phyloP scores from a whole-genome alignment of 1,139 yeast species.

The Pichia sp. region DNA sequence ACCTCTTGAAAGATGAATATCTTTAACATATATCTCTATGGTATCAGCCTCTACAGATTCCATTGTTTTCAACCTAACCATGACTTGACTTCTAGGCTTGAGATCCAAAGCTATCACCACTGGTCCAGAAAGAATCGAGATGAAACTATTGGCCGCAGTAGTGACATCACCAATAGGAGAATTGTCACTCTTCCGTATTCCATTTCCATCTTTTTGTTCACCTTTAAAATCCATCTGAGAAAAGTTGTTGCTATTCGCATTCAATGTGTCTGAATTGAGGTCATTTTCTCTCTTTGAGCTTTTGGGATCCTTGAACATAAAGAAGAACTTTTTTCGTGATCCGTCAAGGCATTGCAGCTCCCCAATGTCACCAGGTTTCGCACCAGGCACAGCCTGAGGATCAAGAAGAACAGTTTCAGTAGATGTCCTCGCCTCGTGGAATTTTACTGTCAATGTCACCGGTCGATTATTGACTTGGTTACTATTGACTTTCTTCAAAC shows the following conservation, averaged over 20 bases:
- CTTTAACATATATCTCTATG: slow-evolving; percentile 76
- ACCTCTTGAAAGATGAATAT: slow-evolving; percentile 76
- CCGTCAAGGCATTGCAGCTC: slow-evolving; percentile 45
- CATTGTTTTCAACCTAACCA: slow-evolving; percentile 46
- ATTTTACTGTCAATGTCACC: slow-evolving; percentile 52
- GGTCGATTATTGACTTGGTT: slow-evolving; percentile 24
- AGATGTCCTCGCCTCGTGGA: slow-evolving; percentile 63
- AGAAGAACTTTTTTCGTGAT: slow-evolving; percentile 32
- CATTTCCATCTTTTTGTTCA: slow-evolving; percentile 1
- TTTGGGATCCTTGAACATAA: slow-evolving; percentile 31
- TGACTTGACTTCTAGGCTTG: slow-evolving; percentile 56
- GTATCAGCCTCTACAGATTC: slow-evolving; percentile 64
- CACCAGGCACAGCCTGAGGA: slow-evolving; percentile 47
- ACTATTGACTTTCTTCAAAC: too few relatives aligned
- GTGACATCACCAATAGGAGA: background rate
- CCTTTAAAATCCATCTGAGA: background rate
- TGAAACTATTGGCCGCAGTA: slow-evolving; percentile 5
- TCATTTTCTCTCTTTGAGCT: slow-evolving; percentile 5
- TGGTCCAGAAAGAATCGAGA: slow-evolving; percentile 56
- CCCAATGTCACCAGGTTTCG: slow-evolving; percentile 66
- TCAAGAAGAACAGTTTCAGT: slow-evolving; percentile 59
- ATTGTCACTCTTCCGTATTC: background rate
- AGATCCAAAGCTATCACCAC: slow-evolving; percentile 57
- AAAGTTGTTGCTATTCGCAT: background rate
- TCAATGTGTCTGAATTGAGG: background rate